phyloP scores from a whole-genome alignment of 345 rosid species.

The Moricandia arvensis region DNA sequence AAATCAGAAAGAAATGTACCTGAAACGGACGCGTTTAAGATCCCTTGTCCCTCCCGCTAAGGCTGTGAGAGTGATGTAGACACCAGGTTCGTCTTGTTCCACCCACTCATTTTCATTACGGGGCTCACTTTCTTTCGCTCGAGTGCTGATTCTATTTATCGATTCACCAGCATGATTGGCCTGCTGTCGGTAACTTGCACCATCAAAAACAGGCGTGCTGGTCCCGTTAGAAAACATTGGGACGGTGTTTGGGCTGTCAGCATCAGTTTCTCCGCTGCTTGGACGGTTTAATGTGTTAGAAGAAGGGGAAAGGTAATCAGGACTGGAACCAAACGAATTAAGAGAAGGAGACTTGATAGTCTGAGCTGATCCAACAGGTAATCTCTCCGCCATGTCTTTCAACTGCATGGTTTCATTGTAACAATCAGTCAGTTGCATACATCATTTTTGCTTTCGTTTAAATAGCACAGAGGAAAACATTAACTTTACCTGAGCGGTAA shows the following conservation, averaged over 20 bases:
- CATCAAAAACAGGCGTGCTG: conserved; percentile 23
- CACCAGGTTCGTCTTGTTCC: conserved; percentile 98
- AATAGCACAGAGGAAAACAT: not conserved
- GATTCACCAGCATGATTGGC: not conserved
- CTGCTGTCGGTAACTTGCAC: not conserved
- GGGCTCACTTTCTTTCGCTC: not conserved
- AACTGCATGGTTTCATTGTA: conserved; percentile 43
- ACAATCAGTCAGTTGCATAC: not conserved
- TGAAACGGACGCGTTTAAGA: conserved; percentile 98
- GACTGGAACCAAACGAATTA: conserved; percentile 62
- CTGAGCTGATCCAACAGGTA: conserved; percentile 61
- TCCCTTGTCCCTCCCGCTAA: conserved; percentile 85
- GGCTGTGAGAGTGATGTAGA: conserved; percentile 87
- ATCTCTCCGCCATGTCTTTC: conserved; percentile 92
- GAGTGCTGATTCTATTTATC: not conserved
- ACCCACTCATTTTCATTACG: conserved; percentile 75
- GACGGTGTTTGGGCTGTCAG: conserved; percentile 40
- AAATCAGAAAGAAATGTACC: conserved; percentile 43
- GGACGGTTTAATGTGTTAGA: conserved; percentile 46
- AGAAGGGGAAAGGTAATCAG: conserved; percentile 42
- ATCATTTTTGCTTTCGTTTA: not conserved
- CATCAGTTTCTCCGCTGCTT: conserved; percentile 51
- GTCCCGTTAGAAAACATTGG: conserved; percentile 59
- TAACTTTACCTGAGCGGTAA: conserved; percentile 54
- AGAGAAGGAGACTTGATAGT: conserved; percentile 55